Evolutionary conservation across 139 green algal genomes (phyloP).

Genomic region (Picochlorum costavermella): DNA sequence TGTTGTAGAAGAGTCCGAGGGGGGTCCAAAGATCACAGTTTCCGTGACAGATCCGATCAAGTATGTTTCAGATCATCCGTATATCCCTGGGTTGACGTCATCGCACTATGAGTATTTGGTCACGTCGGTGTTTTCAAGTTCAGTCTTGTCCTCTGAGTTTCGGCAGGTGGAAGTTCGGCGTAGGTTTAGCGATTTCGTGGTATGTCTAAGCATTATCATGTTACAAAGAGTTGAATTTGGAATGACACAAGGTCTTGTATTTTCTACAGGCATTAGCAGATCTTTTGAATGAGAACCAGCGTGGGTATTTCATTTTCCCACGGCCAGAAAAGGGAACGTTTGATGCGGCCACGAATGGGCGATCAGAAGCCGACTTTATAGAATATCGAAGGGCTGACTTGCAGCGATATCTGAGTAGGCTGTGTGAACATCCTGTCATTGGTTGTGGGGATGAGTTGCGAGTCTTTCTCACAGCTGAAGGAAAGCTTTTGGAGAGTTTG

Average conservation of each 20-base stretch:
- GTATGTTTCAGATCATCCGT: slow-evolving; percentile 26
- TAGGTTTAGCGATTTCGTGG: slow-evolving; percentile 75
- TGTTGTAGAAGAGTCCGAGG: neutral
- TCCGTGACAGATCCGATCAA: slow-evolving; percentile 60
- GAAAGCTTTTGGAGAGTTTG: slow-evolving; percentile 39
- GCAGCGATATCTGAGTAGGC: slow-evolving; percentile 70
- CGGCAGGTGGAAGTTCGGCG: slow-evolving; percentile 39
- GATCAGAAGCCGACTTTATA: slow-evolving; percentile 62
- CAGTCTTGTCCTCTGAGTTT: neutral
- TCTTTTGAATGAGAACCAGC: slow-evolving; percentile 56
- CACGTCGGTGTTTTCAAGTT: slow-evolving; percentile 6
- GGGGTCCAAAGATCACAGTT: slow-evolving; percentile 25
- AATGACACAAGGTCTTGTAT: slow-evolving; percentile 11
- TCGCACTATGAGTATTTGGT: slow-evolving; percentile 29
- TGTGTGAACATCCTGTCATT: slow-evolving; percentile 73
- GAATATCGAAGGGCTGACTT: slow-evolving; percentile 62
- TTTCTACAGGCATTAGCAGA: slow-evolving; percentile 42
- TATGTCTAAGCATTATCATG: slow-evolving; percentile 7
- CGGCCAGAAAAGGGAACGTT: slow-evolving; percentile 83
- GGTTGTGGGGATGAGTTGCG: slow-evolving; percentile 53
- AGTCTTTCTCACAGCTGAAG: slow-evolving; percentile 74
- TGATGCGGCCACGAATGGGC: slow-evolving; percentile 41
- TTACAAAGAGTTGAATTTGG: neutral
- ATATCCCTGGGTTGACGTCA: slow-evolving; percentile 33
- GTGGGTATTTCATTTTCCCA: slow-evolving; percentile 84